Evolutionary conservation across 495 filamentous ascomycete species (phyloP), one percentile per base, ranked within the genome.

Genomic region (Thermochaetoides thermophila): DNA sequence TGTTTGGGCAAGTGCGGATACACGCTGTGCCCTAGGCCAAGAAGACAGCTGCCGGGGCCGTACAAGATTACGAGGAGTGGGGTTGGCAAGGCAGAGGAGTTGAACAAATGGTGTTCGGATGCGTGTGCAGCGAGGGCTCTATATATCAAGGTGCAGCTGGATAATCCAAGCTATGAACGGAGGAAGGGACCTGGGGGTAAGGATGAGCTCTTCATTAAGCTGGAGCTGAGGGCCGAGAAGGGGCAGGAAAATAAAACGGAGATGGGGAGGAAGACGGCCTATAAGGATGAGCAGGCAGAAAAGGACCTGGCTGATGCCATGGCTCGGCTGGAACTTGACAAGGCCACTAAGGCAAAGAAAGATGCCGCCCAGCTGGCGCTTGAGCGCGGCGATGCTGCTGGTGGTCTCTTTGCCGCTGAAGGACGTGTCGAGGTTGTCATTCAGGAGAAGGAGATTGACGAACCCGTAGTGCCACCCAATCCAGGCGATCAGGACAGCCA

Each of bases 21-120:
- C 52, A 56, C 70, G 0, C 64, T 96, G 8, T 96, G 89, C 52
- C 63, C 40, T 8, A 28, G 37, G 2, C 25, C 40, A 27, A 33
- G 35, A 3, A 42, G 50, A 13, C n/a, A 34, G 1, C 39, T 32
- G 14, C 17, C 8, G 7, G 48, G 43, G 2, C 24, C 39, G 25
- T 49, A 25, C 35, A 46, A 39, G 24, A 36, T 52, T 16, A 12
- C 24, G 7, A 14, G 17, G n/a, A 16, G 27, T 11, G 42, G 39
- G 11, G 62, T 63, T 37, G 59, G 68, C 15, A 69, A 78, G 8
- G 67, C 61, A 7, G 69, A 73, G 33, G 69, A 77, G 44, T 44
- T 87, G 7, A 84, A 91, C 55, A 76, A 78, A 48, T 97, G 91
- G 83, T 97, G 89, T 50, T 80, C 74, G 1, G 69, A 79, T 27